Percentiles rank a stretch among this genome's conserved stretches.
phyloP scores from a whole-genome alignment of 2,329 filamentous ascomycete species.

The Colletotrichum truncatum region DNA sequence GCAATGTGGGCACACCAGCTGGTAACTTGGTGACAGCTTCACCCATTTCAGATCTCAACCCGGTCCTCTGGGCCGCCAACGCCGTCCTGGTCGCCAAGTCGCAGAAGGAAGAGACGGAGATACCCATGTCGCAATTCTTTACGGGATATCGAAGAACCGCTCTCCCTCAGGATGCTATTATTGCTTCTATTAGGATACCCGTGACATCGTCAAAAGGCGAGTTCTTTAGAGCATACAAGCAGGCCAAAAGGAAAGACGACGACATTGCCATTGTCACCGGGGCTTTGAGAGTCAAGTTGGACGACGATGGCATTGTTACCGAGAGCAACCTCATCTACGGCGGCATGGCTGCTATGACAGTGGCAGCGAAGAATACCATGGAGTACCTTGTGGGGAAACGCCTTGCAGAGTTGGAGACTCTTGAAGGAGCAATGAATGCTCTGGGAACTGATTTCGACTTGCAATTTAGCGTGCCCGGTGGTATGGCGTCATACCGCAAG shows the following conservation, averaged over 20 bases:
- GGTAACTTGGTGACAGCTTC: constrained; percentile 95
- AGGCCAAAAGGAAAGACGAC: constrained; percentile 96
- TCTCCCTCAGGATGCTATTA: constrained; percentile 81
- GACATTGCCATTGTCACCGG: constrained; percentile 98
- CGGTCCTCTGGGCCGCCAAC: constrained; percentile 89
- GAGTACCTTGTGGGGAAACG: constrained; percentile 79
- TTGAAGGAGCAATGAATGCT: constrained; percentile 90
- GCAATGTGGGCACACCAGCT: constrained; percentile 96
- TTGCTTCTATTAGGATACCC: constrained; percentile 88
- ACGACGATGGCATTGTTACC: constrained; percentile 74
- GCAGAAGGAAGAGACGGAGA: constrained; percentile 75
- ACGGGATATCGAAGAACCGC: constrained; percentile 89
- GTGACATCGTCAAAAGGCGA: constrained; percentile 79
- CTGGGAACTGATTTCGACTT: constrained; percentile 92
- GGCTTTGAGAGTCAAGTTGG: constrained; percentile 79
- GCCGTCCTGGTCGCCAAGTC: constrained; percentile 85
- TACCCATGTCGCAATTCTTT: constrained; percentile 95
- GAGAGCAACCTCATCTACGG: constrained; percentile 88
- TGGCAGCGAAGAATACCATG: constrained; percentile 83
- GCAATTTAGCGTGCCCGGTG: constrained; percentile 89
- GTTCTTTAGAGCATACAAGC: constrained; percentile 91
- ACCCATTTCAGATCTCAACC: constrained; percentile 96
- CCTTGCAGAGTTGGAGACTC: constrained; percentile 81
- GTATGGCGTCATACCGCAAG: constrained; percentile 97
- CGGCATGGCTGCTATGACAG: constrained; percentile 92